These are phyloP conservation scores for Ulmus americana DNA, from an alignment of 331 rosid genomes.

Conservation along the genomic window DNA sequence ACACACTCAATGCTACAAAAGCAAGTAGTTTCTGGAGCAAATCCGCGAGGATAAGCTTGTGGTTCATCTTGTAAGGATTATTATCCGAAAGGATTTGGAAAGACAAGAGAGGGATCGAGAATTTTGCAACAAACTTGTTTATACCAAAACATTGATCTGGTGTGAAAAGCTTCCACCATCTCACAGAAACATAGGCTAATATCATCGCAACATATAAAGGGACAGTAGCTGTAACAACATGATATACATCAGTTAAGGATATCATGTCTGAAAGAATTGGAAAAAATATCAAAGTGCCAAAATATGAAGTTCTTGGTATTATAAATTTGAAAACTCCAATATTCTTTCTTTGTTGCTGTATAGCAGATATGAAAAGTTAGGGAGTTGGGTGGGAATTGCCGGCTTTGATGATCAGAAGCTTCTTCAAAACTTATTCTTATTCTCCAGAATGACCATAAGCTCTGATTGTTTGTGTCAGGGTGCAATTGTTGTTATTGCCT, in stretches of 20 bases:
- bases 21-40: constrained; percentile 61
- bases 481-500: constrained; percentile 15
- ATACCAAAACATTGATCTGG: constrained; percentile 90
- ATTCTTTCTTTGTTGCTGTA: constrained; percentile 36
- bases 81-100: constrained; percentile 76
- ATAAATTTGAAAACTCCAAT: constrained; percentile 19
- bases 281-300: constrained; percentile 19
- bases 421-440: constrained; percentile 39
- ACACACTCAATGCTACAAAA: constrained; percentile 34
- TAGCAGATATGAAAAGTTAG: constrained; percentile 29
- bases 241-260: constrained; percentile 59
- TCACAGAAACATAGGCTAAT: constrained; percentile 71
- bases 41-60: constrained; percentile 59
- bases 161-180: constrained; percentile 88
- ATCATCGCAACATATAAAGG: constrained; percentile 81
- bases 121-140: constrained; percentile 84
- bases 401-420: constrained; percentile 46
- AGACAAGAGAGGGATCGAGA: constrained; percentile 77
- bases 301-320: constrained; percentile 20
- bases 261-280: constrained; percentile 53
- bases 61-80: constrained; percentile 71
- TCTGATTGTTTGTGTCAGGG: constrained; percentile 14
- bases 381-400: constrained; percentile 18
- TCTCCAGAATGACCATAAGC: constrained; percentile 42
- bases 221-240: constrained; percentile 74